These are phyloP conservation scores for Dissophora globulifera DNA, from an alignment of 192 early-diverging fungal genomes.

Conservation along the genomic window DNA sequence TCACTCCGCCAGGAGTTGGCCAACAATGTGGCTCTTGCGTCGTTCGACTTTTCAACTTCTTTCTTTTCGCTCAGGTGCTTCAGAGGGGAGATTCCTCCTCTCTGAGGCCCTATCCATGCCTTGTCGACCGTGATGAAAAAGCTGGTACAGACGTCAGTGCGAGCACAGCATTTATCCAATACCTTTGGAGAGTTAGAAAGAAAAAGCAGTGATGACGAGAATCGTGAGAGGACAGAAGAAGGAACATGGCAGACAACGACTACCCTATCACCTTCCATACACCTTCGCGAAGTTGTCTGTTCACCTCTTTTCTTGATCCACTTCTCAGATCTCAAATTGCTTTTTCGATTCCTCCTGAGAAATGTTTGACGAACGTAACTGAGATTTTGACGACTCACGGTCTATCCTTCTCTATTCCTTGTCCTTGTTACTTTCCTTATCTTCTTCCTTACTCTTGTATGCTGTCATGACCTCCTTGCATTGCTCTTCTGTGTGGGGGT, in stretches of 20 bases:
- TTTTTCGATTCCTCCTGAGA: constrained; percentile 55
- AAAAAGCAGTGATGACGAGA: constrained; percentile 51
- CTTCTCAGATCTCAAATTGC: constrained; percentile 40
- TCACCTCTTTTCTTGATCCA: background rate
- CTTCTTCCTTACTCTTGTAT: background rate
- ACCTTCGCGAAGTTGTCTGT: constrained; percentile 9
- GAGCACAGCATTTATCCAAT: constrained; percentile 41
- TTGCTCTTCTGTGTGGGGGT: background rate
- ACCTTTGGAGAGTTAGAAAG: constrained; percentile 50
- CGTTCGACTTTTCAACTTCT: background rate
- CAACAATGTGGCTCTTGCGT: no score
- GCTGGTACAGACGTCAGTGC: constrained; percentile 52
- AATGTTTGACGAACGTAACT: constrained; percentile 53
- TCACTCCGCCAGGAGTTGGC: no score
- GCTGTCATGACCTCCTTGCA: background rate
- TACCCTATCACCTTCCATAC: background rate
- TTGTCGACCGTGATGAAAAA: constrained; percentile 54
- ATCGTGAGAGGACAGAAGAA: constrained; percentile 2
- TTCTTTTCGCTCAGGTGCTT: no score
- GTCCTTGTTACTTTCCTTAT: background rate
- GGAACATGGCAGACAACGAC: constrained; percentile 10
- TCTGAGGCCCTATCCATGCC: no score
- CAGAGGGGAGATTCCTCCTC: no score
- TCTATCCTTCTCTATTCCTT: constrained; percentile 18
- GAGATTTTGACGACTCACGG: constrained; percentile 57